Evolutionary conservation across 2,329 filamentous ascomycete genomes (phyloP).

Genomic region (Colletotrichum orchidophilum): DNA sequence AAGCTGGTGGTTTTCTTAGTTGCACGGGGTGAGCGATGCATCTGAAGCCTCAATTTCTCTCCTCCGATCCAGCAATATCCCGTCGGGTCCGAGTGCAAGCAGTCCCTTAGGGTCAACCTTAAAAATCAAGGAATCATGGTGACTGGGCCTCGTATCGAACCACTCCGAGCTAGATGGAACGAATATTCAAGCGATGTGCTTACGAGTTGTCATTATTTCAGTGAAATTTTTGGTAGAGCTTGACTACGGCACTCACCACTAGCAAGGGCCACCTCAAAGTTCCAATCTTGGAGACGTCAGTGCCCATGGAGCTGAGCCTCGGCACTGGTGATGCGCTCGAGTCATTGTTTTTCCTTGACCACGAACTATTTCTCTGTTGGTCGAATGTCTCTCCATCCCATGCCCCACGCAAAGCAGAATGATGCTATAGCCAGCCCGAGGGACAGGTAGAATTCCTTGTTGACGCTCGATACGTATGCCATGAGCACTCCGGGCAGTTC

Average conservation of each 20-base stretch:
- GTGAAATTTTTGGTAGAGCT: neutral
- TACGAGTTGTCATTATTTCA: neutral
- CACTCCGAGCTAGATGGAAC: neutral
- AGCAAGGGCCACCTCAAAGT: neutral
- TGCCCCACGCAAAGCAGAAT: slow-evolving; percentile 51
- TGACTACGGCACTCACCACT: neutral
- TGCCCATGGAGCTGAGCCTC: neutral
- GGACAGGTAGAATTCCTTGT: slow-evolving; percentile 41
- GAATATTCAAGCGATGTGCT: neutral
- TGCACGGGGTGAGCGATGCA: neutral
- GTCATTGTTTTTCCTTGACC: slow-evolving; percentile 19
- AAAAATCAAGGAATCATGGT: neutral
- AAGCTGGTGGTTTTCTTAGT: neutral
- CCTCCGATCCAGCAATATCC: neutral
- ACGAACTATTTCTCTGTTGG: slow-evolving; percentile 43
- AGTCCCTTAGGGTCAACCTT: neutral
- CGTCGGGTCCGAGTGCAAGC: neutral
- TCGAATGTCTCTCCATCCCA: slow-evolving; percentile 57
- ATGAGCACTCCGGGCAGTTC: slow-evolving; percentile 47
- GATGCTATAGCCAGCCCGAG: slow-evolving; percentile 41
- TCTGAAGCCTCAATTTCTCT: neutral
- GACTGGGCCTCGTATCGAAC: neutral
- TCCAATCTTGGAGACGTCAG: neutral
- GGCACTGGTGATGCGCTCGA: neutral
- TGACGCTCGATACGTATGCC: slow-evolving; percentile 50